Percentiles rank a stretch among this genome's conserved stretches.
phyloP scores from a whole-genome alignment of 768 basidiomycete genomes.

The Phaeotremella skinneri region DNA sequence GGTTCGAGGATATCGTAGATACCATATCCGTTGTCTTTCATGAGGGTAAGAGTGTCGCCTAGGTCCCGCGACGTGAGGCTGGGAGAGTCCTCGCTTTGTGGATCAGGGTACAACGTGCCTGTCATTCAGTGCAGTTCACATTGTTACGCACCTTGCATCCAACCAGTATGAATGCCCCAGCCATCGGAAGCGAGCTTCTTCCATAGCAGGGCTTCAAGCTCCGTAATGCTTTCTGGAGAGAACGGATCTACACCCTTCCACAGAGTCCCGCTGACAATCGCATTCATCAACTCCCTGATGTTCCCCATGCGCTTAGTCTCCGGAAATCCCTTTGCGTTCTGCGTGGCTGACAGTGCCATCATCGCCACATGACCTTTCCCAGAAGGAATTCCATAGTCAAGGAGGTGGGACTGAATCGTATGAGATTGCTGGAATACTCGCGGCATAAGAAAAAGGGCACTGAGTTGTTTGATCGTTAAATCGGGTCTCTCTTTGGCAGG shows the following conservation, averaged over 20 bases:
- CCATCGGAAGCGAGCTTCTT: neutral
- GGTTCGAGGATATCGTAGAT: neutral
- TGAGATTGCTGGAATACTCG: neutral
- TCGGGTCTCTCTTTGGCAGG: neutral
- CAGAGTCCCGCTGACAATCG: neutral
- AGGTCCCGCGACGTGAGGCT: neutral
- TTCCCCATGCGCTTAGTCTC: neutral
- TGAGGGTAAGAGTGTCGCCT: neutral
- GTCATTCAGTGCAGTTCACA: neutral
- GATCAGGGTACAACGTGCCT: neutral
- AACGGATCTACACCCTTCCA: neutral
- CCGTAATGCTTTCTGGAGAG: neutral
- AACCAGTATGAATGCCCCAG: neutral
- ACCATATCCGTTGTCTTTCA: neutral
- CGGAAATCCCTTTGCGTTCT: neutral
- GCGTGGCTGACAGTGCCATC: neutral
- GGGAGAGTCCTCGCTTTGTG: neutral
- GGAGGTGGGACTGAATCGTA: neutral
- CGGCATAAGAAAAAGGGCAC: neutral
- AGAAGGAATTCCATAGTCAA: neutral
- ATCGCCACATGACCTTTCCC: neutral
- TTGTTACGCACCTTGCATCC: neutral
- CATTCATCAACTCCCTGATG: neutral
- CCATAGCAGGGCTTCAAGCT: neutral
- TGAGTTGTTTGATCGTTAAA: neutral